phyloP scores from a whole-genome alignment of 2,329 filamentous ascomycete species.

The Thelonectria olida region DNA sequence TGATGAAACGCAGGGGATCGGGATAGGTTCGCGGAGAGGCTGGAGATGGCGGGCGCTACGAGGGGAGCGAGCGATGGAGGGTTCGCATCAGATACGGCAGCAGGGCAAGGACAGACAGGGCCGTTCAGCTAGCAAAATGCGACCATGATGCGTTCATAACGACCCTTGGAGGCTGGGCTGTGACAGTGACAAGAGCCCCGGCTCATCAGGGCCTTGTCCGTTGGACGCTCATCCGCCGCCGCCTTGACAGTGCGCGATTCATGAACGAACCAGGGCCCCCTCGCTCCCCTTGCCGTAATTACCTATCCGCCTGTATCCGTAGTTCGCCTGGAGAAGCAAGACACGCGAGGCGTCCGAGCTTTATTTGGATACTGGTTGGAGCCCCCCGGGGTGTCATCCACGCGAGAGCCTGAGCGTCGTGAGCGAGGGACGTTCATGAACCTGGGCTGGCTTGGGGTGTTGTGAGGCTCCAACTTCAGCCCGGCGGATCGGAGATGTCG shows the following conservation, averaged over 20 bases:
- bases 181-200: not conserved
- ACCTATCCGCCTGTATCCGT: not conserved
- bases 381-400: conserved; percentile 9
- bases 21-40: conserved; percentile 20
- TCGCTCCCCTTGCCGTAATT: not conserved
- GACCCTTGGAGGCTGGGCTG: not conserved
- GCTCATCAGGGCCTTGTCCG: not conserved
- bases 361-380: not conserved
- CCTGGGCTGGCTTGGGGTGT: not conserved
- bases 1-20: conserved; percentile 10
- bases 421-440: not conserved
- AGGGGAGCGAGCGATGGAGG: conserved; percentile 28
- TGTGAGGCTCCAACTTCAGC: conserved; percentile 36
- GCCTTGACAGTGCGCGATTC: not conserved
- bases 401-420: conserved; percentile 4
- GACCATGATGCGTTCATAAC: conserved; percentile 28
- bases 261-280: conserved; percentile 4
- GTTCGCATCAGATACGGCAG: conserved; percentile 37
- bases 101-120: conserved; percentile 17
- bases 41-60: conserved; percentile 31
- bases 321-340: conserved; percentile 18
- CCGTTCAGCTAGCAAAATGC: conserved; percentile 15
- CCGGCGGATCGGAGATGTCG: conserved; percentile 37
- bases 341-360: conserved; percentile 23
- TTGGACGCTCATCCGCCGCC: not conserved